Evolutionary conservation across 768 basidiomycete species (phyloP).

Genomic region (Nevesoporus exiguus): DNA sequence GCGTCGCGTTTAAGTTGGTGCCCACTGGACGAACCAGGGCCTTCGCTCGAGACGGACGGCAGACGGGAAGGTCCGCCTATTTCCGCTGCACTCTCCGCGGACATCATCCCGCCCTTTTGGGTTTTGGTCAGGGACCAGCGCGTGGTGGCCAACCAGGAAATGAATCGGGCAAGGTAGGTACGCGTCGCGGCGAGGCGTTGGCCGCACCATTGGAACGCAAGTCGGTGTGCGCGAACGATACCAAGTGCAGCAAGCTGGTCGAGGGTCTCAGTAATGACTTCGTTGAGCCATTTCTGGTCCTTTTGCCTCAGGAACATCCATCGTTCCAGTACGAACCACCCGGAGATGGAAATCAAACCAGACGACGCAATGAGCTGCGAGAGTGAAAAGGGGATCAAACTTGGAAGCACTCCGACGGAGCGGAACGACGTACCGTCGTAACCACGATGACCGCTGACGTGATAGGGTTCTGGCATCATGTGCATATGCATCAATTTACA

Average conservation of each 20-base stretch:
- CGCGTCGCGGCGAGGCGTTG: conserved; percentile 9
- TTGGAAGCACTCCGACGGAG: background rate
- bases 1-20: conserved; percentile 1
- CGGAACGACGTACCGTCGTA: conserved; percentile 44
- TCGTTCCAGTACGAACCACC: conserved; percentile 50
- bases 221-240: conserved; percentile 25
- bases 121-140: background rate
- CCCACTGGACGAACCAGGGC: background rate
- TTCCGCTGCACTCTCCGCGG: background rate
- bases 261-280: conserved; percentile 31
- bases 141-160: conserved; percentile 11
- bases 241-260: conserved; percentile 18
- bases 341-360: conserved; percentile 45
- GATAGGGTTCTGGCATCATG: conserved; percentile 41
- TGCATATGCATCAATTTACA: background rate
- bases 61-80: background rate
- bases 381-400: background rate
- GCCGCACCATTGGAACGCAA: conserved; percentile 24
- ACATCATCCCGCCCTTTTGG: background rate
- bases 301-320: conserved; percentile 42
- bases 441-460: conserved; percentile 72
- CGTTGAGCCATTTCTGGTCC: conserved; percentile 46
- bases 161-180: conserved; percentile 4
- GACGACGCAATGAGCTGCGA: conserved; percentile 32
- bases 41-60: conserved; percentile 6